A percentile compares a stretch with the other conserved stretches of the same genome.
Evolutionary conservation across 1,284 basidiomycete genomes (phyloP).

Genomic region (Tilletia indica): DNA sequence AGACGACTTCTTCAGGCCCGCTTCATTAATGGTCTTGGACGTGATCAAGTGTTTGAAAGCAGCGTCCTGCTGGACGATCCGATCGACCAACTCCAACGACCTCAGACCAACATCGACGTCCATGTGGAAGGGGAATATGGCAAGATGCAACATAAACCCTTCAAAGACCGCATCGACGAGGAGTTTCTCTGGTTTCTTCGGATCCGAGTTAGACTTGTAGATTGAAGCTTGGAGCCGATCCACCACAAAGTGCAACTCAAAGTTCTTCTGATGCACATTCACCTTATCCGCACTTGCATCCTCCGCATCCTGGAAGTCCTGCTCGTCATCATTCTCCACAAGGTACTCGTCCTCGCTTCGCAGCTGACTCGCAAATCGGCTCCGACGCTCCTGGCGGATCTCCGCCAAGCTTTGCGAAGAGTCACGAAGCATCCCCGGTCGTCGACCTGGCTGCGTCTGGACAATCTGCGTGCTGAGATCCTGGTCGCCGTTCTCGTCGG

Average conservation of each 20-base stretch:
- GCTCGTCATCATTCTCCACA: conserved; percentile 43
- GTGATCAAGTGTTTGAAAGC: conserved; percentile 69
- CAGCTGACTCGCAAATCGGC: conserved; percentile 44
- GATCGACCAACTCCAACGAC: conserved; percentile 61
- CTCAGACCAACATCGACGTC: conserved; percentile 79
- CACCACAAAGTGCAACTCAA: conserved; percentile 87
- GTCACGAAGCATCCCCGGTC: conserved; percentile 12
- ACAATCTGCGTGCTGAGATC: neutral
- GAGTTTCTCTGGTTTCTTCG: conserved; percentile 66
- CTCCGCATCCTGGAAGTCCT: conserved; percentile 46
- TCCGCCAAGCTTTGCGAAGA: conserved; percentile 3
- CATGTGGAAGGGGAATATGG: conserved; percentile 65
- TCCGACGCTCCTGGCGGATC: conserved; percentile 33
- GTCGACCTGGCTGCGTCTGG: neutral
- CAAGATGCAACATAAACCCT: conserved; percentile 63
- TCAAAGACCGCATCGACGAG: conserved; percentile 80
- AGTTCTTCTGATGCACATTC: conserved; percentile 75
- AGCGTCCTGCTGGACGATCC: conserved; percentile 67
- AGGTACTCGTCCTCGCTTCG: conserved; percentile 44
- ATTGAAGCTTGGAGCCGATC: conserved; percentile 81
- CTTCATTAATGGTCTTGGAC: conserved; percentile 62
- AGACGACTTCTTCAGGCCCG: conserved; percentile 15
- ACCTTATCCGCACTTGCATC: conserved; percentile 46
- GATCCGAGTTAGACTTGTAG: conserved; percentile 65
- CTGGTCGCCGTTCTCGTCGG: neutral